These are phyloP conservation scores for Mycena floridula DNA, from an alignment of 768 basidiomycete genomes.

Conservation along the genomic window DNA sequence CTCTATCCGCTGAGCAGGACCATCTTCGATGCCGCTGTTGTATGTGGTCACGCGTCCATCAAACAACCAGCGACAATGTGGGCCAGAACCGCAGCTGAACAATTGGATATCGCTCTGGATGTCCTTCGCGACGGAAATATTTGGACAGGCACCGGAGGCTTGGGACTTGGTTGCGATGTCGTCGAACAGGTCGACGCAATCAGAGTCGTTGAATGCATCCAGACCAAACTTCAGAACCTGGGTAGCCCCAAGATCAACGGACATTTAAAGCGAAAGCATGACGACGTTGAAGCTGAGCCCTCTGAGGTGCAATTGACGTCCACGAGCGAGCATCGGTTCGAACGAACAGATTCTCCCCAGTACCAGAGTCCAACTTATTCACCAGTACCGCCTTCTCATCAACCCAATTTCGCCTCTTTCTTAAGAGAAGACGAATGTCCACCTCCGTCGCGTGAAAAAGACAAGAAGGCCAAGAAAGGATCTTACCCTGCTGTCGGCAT, in stretches of 20 bases:
- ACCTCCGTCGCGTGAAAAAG: conserved; percentile 15
- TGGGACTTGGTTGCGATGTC: conserved; percentile 26
- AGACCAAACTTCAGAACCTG: background rate
- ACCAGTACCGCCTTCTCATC: conserved; percentile 1
- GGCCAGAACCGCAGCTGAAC: conserved; percentile 41
- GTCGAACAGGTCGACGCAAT: conserved; percentile 15
- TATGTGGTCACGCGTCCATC: conserved; percentile 58
- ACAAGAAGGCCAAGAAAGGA: conserved; percentile 9
- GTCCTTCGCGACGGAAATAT: conserved; percentile 29
- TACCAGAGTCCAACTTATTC: conserved; percentile 1
- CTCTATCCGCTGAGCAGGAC: conserved; percentile 57
- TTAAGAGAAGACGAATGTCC: no score
- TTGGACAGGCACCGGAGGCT: conserved; percentile 24
- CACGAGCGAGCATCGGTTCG: no score
- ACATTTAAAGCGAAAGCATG: conserved; percentile 35
- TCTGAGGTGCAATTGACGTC: conserved; percentile 8
- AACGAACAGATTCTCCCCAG: conserved; percentile 10
- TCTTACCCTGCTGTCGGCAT: conserved; percentile 8
- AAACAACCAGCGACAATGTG: conserved; percentile 43
- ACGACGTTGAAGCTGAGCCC: conserved; percentile 29
- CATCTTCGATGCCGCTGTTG: conserved; percentile 60
- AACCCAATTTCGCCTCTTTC: conserved; percentile 1
- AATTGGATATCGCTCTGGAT: conserved; percentile 36
- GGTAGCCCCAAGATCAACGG: conserved; percentile 2
- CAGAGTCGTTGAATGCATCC: conserved; percentile 3